Base-by-base conservation (phyloP, 176 grass and related monocot genomes). In the Alopecurus myosuroides region DNA sequence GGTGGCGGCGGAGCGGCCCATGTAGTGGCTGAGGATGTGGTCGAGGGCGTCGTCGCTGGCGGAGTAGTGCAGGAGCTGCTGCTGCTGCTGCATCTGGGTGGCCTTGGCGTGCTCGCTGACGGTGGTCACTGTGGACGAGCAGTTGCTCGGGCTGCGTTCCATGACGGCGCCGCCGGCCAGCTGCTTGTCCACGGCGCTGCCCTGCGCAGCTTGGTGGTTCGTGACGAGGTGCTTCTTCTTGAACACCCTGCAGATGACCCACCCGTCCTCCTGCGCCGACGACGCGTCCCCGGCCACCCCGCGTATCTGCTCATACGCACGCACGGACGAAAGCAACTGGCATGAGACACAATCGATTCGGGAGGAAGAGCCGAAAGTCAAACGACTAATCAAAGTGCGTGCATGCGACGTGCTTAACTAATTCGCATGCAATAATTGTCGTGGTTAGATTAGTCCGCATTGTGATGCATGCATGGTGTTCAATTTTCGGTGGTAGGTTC, bases 191-290 rank as follows among this genome's bases (percentile, higher is more conserved):
- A 52, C 30, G 20, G 6, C 65, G 81, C 13, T n/a, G 88, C 52
- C 42, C 64, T 90, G 88, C 63, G 49, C 75, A 64, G 61, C 29
- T 33, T 64, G 61, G 61, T 84, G 83, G 74, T 83, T 84, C 33
- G 82, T 67, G n/a, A 87, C 77, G n/a, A 87, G 46, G 84, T 73
- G 90, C 88, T 92, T 97, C 86, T 97, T 97, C 90, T 91, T 97
- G 92, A 97, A 97, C 40, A 97, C 90, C 85, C 86, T 87, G 90
- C 94, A 97, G 53, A 97, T 83, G 9, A 97, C 94, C 94, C 94
- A 97, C 10, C 90, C 94, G 60, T 97, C 94, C 85, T 97, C 92
- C 87, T 90, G 92, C 40, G 55, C 74, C 14, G 84, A 46, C 14
- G 84, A 46, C 28, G 84, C 85, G 31, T 97, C 94, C 49, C 81